Evolutionary conservation across 1,284 basidiomycete species (phyloP).

Genomic region (Volvariella surrecta): DNA sequence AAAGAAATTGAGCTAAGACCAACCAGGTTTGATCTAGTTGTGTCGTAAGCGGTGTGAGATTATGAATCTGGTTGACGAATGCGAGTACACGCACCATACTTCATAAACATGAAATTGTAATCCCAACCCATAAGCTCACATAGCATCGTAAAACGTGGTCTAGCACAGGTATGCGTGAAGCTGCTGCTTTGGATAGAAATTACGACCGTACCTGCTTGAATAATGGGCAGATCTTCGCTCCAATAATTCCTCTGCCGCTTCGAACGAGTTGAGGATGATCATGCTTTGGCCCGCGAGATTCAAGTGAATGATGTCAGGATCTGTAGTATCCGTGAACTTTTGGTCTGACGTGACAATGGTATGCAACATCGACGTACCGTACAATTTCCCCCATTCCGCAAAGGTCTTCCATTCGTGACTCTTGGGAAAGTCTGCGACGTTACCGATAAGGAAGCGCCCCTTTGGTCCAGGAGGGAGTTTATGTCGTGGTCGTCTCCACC

Average conservation of each 20-base stretch:
- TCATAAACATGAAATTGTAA: slow-evolving; percentile 3
- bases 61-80: too few species aligned
- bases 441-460: slow-evolving; percentile 15
- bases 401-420: slow-evolving; percentile 12
- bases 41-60: too few species aligned
- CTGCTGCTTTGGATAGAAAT: too few species aligned
- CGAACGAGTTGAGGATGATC: slow-evolving; percentile 32
- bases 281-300: slow-evolving; percentile 15
- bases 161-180: slow-evolving; percentile 3
- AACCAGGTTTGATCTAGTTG: too few species aligned
- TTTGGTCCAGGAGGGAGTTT: slow-evolving; percentile 16
- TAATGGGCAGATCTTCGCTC: slow-evolving; percentile 38
- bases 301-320: slow-evolving; percentile 20
- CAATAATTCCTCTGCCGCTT: slow-evolving; percentile 35
- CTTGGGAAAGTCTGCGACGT: slow-evolving; percentile 13
- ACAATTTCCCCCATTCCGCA: slow-evolving; percentile 12
- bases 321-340: slow-evolving; percentile 7
- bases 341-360: not conserved
- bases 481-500: too few species aligned
- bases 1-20: too few species aligned
- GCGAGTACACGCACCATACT: slow-evolving; percentile 1
- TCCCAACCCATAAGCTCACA: slow-evolving; percentile 19
- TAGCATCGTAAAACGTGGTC: slow-evolving; percentile 22
- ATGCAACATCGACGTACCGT: slow-evolving; percentile 10
- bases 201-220: slow-evolving; percentile 31